Conservation (phyloP, 768 basidiomycete genomes). For the Phaeotremella skinneri region DNA sequence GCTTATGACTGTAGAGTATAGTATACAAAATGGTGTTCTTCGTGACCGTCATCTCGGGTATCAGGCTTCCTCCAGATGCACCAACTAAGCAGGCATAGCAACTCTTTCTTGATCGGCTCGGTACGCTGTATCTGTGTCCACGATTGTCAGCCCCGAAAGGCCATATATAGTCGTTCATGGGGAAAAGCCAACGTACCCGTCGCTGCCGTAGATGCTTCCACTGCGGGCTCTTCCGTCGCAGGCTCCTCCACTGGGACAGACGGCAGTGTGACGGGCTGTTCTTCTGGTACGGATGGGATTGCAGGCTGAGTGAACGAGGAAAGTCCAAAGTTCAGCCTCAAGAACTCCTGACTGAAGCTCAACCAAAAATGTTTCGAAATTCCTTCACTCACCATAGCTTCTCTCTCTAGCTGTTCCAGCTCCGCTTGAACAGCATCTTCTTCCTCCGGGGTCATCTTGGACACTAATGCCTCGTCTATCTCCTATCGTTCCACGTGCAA, state of each 20-base stretch:
- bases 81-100: conserved; percentile 21
- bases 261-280: conserved; percentile 33
- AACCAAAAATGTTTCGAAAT: neutral
- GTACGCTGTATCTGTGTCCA: neutral
- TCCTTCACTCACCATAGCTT: conserved; percentile 35
- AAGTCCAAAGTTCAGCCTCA: neutral
- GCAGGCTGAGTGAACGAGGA: conserved; percentile 26
- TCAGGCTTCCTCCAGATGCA: too few species aligned
- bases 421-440: conserved; percentile 91
- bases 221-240: conserved; percentile 17
- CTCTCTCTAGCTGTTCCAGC: conserved; percentile 63
- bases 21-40: too few species aligned
- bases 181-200: neutral
- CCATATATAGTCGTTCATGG: neutral
- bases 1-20: too few species aligned
- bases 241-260: conserved; percentile 38
- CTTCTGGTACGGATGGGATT: conserved; percentile 32
- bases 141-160: neutral
- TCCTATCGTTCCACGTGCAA: conserved; percentile 60
- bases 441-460: conserved; percentile 77
- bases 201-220: conserved; percentile 4
- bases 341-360: neutral
- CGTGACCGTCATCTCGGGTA: too few species aligned
- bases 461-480: conserved; percentile 80
- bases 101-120: conserved; percentile 19